Conservation (phyloP, 192 early-diverging fungal genomes). For the Dissophora ornata region DNA sequence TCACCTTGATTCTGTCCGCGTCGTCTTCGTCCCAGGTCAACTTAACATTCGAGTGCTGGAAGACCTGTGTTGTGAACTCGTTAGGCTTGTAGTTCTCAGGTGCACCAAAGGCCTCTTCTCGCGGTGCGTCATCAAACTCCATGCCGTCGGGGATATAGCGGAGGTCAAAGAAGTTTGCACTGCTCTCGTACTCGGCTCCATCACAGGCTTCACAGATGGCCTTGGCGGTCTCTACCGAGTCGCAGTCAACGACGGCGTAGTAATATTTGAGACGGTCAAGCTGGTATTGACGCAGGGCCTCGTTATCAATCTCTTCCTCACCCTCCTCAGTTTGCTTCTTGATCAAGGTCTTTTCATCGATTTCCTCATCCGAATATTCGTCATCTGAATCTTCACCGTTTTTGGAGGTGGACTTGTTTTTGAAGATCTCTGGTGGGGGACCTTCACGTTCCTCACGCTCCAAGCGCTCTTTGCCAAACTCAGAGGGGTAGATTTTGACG, state of each 20-base stretch:
- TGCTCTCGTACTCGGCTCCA: constrained; percentile 91
- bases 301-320: constrained; percentile 84
- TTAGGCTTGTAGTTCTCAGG: constrained; percentile 77
- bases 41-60: constrained; percentile 94
- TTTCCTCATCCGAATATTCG: constrained; percentile 46
- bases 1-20: constrained; percentile 81
- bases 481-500: constrained; percentile 89
- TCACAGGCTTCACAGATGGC: constrained; percentile 87
- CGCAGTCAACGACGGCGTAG: constrained; percentile 95
- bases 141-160: constrained; percentile 93
- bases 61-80: constrained; percentile 81
- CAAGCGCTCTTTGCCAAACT: constrained; percentile 87
- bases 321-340: constrained; percentile 65
- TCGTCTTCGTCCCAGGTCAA: constrained; percentile 98
- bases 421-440: constrained; percentile 81
- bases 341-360: constrained; percentile 60
- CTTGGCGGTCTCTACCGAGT: constrained; percentile 83
- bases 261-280: constrained; percentile 90
- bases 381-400: constrained; percentile 17
- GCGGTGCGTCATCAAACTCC: constrained; percentile 81
- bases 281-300: constrained; percentile 90
- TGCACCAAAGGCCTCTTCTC: constrained; percentile 66
- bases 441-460: constrained; percentile 77
- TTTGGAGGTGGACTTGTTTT: constrained; percentile 28
- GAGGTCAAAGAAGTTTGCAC: constrained; percentile 93